phyloP scores from a whole-genome alignment of 495 filamentous ascomycete genomes.

The Aspergillus sclerotioniger region DNA sequence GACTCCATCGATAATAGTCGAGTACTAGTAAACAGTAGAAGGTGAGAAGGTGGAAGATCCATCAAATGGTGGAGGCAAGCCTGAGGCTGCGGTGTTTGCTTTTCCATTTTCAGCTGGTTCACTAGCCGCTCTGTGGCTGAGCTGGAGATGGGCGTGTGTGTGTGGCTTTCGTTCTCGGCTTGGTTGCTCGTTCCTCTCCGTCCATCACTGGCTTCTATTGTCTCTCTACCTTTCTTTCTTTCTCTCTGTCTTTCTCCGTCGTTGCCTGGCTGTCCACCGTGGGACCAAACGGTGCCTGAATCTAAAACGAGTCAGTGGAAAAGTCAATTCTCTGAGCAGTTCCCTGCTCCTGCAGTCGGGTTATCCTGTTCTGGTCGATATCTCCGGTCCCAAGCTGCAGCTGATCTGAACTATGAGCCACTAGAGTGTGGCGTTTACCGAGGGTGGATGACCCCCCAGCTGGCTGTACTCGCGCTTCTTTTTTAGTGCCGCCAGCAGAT shows the following conservation, averaged over 20 bases:
- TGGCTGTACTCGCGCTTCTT: background rate
- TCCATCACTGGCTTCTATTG: background rate
- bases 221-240: background rate
- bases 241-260: conserved; percentile 2
- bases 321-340: background rate
- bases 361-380: background rate
- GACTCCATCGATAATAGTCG: too few species aligned
- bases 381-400: background rate
- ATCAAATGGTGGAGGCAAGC: background rate
- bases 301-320: conserved; percentile 9
- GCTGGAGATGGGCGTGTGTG: conserved; percentile 8
- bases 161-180: background rate
- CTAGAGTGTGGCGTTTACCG: background rate
- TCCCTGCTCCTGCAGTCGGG: background rate
- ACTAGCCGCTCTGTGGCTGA: conserved; percentile 12
- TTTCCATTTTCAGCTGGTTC: conserved; percentile 11
- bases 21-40: too few species aligned
- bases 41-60: too few species aligned
- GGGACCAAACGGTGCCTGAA: conserved; percentile 1
- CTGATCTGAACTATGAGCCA: background rate
- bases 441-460: background rate
- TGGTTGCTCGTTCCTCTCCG: background rate
- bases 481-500: background rate
- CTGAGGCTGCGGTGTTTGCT: conserved; percentile 14
- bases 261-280: background rate